phyloP scores from a whole-genome alignment of 1,284 basidiomycete species.

The Ceratobasidium sp. region DNA sequence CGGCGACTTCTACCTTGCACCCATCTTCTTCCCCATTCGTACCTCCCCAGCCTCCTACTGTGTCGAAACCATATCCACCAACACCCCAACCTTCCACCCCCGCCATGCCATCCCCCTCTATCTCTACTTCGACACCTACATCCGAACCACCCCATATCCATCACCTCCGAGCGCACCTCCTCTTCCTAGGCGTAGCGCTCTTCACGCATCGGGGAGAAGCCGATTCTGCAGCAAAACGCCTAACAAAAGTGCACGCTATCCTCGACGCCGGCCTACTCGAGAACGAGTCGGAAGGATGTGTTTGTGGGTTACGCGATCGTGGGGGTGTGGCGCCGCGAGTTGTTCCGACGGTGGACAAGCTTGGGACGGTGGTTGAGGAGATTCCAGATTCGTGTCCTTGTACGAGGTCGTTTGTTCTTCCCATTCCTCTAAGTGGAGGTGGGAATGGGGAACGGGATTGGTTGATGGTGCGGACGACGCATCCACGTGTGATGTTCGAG shows the following conservation, averaged over 20 bases:
- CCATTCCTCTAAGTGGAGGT: conserved; percentile 18
- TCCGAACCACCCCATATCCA: conserved; percentile 17
- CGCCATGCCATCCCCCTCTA: not conserved
- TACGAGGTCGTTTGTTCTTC: conserved; percentile 17
- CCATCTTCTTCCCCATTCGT: not conserved
- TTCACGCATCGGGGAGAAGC: conserved; percentile 32
- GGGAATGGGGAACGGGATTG: not conserved
- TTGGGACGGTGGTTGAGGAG: not conserved
- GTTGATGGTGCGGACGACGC: conserved; percentile 70
- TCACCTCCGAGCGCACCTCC: conserved; percentile 30
- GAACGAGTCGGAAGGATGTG: conserved; percentile 14
- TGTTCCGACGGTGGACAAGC: conserved; percentile 27
- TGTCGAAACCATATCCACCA: conserved; percentile 21
- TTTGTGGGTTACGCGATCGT: conserved; percentile 11
- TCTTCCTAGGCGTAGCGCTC: conserved; percentile 33
- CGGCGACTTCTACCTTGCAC: not conserved
- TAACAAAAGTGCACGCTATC: conserved; percentile 20
- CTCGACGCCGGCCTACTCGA: conserved; percentile 30
- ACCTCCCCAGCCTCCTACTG: not conserved
- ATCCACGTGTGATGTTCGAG: conserved; percentile 72
- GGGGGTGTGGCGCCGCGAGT: not conserved
- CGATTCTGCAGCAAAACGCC: conserved; percentile 18
- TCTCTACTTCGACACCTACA: not conserved
- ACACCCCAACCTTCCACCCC: conserved; percentile 31
- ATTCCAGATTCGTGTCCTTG: conserved; percentile 21